phyloP scores from a whole-genome alignment of 2,329 filamentous ascomycete species.

The Fragosphaeria purpurea region DNA sequence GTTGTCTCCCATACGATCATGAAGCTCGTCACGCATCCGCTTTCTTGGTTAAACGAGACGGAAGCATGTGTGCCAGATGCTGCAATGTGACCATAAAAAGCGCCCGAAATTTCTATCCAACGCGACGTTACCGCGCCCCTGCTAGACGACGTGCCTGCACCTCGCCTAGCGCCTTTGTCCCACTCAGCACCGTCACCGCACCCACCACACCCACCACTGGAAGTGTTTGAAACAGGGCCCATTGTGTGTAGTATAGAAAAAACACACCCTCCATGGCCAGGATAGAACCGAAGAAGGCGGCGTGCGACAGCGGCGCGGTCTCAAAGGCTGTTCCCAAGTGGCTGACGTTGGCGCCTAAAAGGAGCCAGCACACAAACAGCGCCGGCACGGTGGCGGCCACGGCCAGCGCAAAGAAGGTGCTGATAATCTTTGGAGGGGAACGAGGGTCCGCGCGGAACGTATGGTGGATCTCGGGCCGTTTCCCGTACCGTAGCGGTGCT shows the following conservation, averaged over 20 bases:
- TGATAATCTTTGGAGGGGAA: conserved; percentile 73
- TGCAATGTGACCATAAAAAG: too few species aligned
- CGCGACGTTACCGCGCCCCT: conserved; percentile 45
- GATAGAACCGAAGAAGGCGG: conserved; percentile 77
- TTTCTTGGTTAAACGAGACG: too few species aligned
- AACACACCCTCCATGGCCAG: conserved; percentile 84
- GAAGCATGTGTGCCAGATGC: too few species aligned
- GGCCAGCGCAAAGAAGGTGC: conserved; percentile 63
- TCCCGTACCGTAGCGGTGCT: conserved; percentile 70
- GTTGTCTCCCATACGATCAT: too few species aligned
- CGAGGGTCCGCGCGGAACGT: conserved; percentile 72
- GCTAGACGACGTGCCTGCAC: conserved; percentile 81
- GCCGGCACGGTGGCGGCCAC: conserved; percentile 65
- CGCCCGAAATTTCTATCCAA: too few species aligned
- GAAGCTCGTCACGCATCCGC: too few species aligned
- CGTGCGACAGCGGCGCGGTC: conserved; percentile 69
- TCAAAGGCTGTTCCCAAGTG: conserved; percentile 68
- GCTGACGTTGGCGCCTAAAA: conserved; percentile 71
- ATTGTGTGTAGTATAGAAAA: conserved; percentile 84
- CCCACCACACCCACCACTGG: conserved; percentile 61
- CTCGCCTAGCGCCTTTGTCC: conserved; percentile 81
- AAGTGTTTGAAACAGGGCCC: conserved; percentile 85
- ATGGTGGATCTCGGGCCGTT: conserved; percentile 78
- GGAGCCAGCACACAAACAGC: conserved; percentile 59
- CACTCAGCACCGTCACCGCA: conserved; percentile 69